Conservation (phyloP, 2,329 filamentous ascomycete genomes). For the Huntiella omanensis region DNA sequence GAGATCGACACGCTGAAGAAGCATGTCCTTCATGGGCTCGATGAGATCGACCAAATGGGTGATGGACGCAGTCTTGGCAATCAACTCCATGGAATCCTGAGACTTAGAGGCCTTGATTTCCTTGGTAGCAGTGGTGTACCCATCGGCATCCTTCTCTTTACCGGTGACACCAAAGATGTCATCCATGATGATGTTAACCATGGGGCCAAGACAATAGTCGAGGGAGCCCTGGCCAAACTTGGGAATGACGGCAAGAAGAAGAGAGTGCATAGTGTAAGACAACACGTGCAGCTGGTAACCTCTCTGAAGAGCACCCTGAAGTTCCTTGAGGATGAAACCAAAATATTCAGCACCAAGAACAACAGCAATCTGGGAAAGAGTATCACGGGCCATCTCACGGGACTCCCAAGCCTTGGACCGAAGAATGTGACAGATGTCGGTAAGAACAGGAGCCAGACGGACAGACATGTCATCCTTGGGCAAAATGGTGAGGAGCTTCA, state of each 20-base stretch:
- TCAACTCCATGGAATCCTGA: constrained; percentile 88
- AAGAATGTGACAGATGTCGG: constrained; percentile 84
- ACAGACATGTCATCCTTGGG: constrained; percentile 53
- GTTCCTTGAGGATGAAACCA: constrained; percentile 81
- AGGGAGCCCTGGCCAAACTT: constrained; percentile 63
- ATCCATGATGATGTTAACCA: constrained; percentile 82
- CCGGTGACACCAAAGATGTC: constrained; percentile 87
- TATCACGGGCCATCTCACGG: constrained; percentile 77
- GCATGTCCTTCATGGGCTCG: constrained; percentile 55
- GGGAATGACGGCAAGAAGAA: constrained; percentile 58
- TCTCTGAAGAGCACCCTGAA: constrained; percentile 61
- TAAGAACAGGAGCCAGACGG: constrained; percentile 63
- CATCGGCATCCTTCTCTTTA: constrained; percentile 92
- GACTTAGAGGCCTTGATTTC: constrained; percentile 97
- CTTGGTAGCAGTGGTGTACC: constrained; percentile 88
- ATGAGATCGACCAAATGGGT: constrained; percentile 56
- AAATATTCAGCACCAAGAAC: constrained; percentile 70
- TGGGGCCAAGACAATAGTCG: constrained; percentile 64
- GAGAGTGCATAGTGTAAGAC: constrained; percentile 85
- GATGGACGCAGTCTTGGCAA: constrained; percentile 68
- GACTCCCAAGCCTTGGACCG: constrained; percentile 77
- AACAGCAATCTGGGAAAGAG: constrained; percentile 72
- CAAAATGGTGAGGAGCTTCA: constrained; percentile 70
- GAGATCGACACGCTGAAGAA: constrained; percentile 69
- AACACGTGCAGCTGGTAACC: constrained; percentile 91